Base-by-base conservation (phyloP, 495 filamentous ascomycete genomes). In the Bacidia rubella region DNA sequence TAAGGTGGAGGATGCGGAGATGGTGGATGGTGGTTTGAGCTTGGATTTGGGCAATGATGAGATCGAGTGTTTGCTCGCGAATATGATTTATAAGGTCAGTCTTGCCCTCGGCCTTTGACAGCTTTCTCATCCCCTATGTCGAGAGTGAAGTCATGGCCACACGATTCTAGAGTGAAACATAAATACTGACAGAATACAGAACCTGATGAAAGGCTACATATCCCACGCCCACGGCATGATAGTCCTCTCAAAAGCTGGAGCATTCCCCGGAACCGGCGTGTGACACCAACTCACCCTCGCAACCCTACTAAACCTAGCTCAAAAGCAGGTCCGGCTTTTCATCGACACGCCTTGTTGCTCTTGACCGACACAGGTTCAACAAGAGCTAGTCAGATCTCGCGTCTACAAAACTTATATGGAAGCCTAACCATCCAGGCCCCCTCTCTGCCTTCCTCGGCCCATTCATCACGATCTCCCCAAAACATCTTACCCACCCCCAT, bases 161-260 rank as follows among this genome's bases (percentile, higher is more conserved):
- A 44, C 35, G 22, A 26, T 29, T 26, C 22, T 2, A 1, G 2
- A 11, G 9, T 38, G 45, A 38, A 21, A 35, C 2, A 17, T 12
- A 35, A 15, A 7, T 22, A 1, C 19, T 62, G 27, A 57, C 25
- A 25, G 15, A 19, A 20, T 25, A 27, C 55, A 98, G 87, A 83
- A 85, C 51, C 74, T 92, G 12, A 94, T 97, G 83, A 98, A 96
- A 69, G 92, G 92, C 49, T 98, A 98, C 69, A 97, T 98, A 55
- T 79, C 87, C 25, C 86, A 89, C 53, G 90, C 94, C 49, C 80
- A 81, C 44, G 85, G 85, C 51, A 86, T 83, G 48, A 82, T 97
- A 19, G 92, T 98, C 26, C 69, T 98, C 52, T 95, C 86, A 66
- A 95, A 94, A 65, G 79, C 70, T 21, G 86, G 86, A 41, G 90